Evolutionary conservation across 495 filamentous ascomycete genomes (phyloP), one percentile per base, ranked within the genome.

Genomic region (Xylaria longipes): DNA sequence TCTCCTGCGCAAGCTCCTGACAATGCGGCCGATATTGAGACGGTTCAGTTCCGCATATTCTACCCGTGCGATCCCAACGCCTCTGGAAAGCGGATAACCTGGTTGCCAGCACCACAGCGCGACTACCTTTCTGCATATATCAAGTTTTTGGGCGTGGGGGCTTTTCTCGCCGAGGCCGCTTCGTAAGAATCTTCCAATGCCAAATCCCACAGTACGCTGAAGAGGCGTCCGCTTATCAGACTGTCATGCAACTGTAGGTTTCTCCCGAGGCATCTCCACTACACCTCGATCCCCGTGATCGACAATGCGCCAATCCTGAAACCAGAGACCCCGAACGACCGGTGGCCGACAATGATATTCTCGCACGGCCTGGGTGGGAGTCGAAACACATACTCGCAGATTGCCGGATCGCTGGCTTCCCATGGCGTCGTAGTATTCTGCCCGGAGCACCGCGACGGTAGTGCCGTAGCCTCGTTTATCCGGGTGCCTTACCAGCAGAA

Each of bases 301-400:
- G 79, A 87, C 78, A 81, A 84, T 73, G 80, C 84, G 69, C 69
- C 76, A 1, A 63, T 84, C 2, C 79, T 79, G 31, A 45, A 74
- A 14, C 75, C 77, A 7, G 74, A 80, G 33, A 76, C 72, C 56
- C 70, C 79, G 6, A 71, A 81, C 62, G 73, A 78, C 27, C 81
- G 87, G 82, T 93, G 92, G 89, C 93, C 93, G 1, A 91, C 92
- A 0, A 87, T 92, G 82, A 83, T 95, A 41, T 94, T 95, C 80
- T 94, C 92, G 12, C 93, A 95, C 76, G 93, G 93, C 4, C 84
- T 95, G 3, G 93, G 91, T 5, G 93, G 93, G 22, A 89, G 86
- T 50, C 82, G 91, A 41, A 93, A 94, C 62, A 84, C 92, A 29
- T 95, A 95, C 80, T 93, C 90, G 45, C 87, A 94, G 74, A 71